phyloP scores from a whole-genome alignment of 1,284 basidiomycete species.

The Coriolopsis trogii region DNA sequence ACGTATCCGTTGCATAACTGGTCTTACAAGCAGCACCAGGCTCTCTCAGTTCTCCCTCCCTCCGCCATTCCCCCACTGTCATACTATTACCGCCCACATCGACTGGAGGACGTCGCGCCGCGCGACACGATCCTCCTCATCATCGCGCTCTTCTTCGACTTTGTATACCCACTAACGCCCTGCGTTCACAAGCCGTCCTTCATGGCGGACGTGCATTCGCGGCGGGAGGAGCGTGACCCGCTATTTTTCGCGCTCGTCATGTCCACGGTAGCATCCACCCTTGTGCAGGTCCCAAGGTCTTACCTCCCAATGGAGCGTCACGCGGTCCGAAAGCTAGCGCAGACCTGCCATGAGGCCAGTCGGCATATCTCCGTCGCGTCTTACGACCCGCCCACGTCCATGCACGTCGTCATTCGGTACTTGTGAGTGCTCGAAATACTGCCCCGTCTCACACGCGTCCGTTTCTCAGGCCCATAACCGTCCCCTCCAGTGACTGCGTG shows the following conservation, averaged over 20 bases:
- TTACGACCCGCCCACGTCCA: slow-evolving; percentile 81
- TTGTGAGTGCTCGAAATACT: slow-evolving; percentile 56
- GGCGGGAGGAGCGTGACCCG: slow-evolving; percentile 81
- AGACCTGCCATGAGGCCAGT: slow-evolving; percentile 81
- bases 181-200: slow-evolving; percentile 84
- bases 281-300: slow-evolving; percentile 81
- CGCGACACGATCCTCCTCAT: slow-evolving; percentile 78
- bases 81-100: slow-evolving; percentile 67
- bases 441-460: slow-evolving; percentile 2
- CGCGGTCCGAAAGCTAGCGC: slow-evolving; percentile 74
- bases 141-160: slow-evolving; percentile 86
- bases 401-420: slow-evolving; percentile 81
- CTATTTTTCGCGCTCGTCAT: slow-evolving; percentile 87
- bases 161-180: slow-evolving; percentile 84
- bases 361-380: slow-evolving; percentile 76
- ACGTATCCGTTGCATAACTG: slow-evolving; percentile 71
- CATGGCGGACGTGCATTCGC: slow-evolving; percentile 78
- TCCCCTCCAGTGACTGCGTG: slow-evolving; percentile 61
- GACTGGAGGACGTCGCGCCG: slow-evolving; percentile 76
- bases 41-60: slow-evolving; percentile 50
- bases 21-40: slow-evolving; percentile 69
- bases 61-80: slow-evolving; percentile 67
- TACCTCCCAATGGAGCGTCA: slow-evolving; percentile 82
- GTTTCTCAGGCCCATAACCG: slow-evolving; percentile 10
- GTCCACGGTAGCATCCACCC: slow-evolving; percentile 80